Percentiles rank a stretch among this genome's conserved stretches.
Conservation (phyloP, 139 green algal species). For the Asterochloris erici region DNA sequence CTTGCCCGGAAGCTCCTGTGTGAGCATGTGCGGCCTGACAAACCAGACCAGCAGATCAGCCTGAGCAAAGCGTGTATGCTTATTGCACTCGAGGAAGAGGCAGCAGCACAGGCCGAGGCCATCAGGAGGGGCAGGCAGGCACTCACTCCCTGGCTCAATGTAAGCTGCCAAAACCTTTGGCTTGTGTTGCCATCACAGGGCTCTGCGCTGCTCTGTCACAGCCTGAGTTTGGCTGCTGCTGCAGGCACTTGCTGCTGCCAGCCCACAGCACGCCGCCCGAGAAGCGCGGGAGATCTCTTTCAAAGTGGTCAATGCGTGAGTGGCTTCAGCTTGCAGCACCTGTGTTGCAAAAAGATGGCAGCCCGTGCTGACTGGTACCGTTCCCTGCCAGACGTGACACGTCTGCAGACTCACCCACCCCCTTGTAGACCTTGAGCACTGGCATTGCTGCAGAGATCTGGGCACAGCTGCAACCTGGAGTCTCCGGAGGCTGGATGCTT, state of each 20-base stretch:
- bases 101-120: conserved; percentile 19
- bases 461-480: conserved; percentile 45
- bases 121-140: conserved; percentile 1
- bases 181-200: no score
- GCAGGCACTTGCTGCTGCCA: no score
- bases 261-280: no score
- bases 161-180: not conserved
- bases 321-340: no score
- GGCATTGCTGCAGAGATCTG: conserved; percentile 2
- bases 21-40: conserved; percentile 7
- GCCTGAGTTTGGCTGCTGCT: no score
- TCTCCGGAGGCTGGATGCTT: conserved; percentile 44
- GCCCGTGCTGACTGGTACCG: no score
- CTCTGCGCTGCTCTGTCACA: no score
- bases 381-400: not conserved
- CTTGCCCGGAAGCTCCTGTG: no score
- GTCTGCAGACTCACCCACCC: not conserved
- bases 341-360: no score
- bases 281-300: no score
- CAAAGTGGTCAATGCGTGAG: no score
- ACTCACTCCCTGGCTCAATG: not conserved
- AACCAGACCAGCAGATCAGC: conserved; percentile 19
- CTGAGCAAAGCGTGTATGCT: conserved; percentile 43
- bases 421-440: not conserved
- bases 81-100: conserved; percentile 63